Evolutionary conservation across 345 rosid genomes (phyloP).

Genomic region (Balakata baccata): DNA sequence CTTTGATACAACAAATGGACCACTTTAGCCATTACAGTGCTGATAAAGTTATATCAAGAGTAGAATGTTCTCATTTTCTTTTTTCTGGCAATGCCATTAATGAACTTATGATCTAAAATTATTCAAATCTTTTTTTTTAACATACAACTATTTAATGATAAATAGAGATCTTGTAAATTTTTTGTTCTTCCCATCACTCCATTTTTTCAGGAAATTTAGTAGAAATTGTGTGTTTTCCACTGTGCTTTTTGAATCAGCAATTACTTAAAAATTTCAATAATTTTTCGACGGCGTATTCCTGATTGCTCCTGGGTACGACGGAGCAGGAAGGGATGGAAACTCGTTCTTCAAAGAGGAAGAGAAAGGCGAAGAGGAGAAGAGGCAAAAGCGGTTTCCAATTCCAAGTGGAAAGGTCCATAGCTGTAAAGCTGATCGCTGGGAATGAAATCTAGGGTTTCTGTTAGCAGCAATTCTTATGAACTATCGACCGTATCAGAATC

Average conservation of each 20-base stretch:
- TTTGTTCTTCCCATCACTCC: too few species aligned
- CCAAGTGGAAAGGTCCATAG: slow-evolving; percentile 29
- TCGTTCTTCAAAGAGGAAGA: slow-evolving; percentile 43
- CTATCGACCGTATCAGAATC: background rate
- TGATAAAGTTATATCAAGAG: background rate
- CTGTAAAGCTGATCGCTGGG: background rate
- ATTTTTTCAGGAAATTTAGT: too few species aligned
- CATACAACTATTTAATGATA: too few species aligned
- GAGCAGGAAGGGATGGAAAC: slow-evolving; percentile 47
- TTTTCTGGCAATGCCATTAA: background rate
- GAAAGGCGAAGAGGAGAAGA: slow-evolving; percentile 27
- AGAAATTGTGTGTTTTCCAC: too few species aligned
- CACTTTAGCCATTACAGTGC: background rate
- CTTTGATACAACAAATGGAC: background rate
- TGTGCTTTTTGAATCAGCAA: too few species aligned
- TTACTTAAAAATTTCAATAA: too few species aligned
- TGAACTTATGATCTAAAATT: background rate
- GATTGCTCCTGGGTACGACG: slow-evolving; percentile 23
- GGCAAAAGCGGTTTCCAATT: slow-evolving; percentile 38
- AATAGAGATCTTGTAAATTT: too few species aligned
- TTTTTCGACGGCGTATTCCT: slow-evolving; percentile 14
- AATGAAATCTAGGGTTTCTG: slow-evolving; percentile 25
- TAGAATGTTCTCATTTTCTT: background rate
- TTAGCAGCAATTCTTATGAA: background rate
- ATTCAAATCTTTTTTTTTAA: too few species aligned